Conservation (phyloP, 179 eudicot genomes). For the Gypsophila paniculata region DNA sequence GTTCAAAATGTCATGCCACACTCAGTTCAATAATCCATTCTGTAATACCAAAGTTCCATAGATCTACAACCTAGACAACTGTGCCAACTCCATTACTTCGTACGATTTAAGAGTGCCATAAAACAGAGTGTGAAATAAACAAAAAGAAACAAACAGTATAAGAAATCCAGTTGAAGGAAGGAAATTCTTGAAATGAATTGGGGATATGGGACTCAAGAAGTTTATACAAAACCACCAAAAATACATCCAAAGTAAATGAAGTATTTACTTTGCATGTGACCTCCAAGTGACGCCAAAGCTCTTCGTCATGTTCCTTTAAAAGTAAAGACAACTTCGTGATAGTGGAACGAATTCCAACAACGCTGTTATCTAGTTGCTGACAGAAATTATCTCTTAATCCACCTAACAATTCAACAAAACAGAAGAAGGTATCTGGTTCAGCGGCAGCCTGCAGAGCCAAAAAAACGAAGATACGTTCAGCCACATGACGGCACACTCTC, state of each 20-base stretch:
- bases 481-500: slow-evolving; percentile 1
- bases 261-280: slow-evolving; percentile 82
- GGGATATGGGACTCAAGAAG: background rate
- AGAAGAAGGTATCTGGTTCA: slow-evolving; percentile 96
- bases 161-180: background rate
- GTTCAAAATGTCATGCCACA: background rate
- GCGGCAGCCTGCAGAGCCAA: slow-evolving; percentile 63
- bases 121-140: background rate
- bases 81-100: background rate
- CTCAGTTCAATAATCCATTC: background rate
- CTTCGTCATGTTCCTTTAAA: slow-evolving; percentile 92
- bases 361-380: slow-evolving; percentile 96
- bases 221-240: background rate
- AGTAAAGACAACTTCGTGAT: slow-evolving; percentile 74
- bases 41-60: background rate
- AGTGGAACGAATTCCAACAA: slow-evolving; percentile 92
- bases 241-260: background rate
- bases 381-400: slow-evolving; percentile 90
- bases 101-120: too few species aligned
- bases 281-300: slow-evolving; percentile 99
- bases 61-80: background rate
- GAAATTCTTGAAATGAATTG: background rate
- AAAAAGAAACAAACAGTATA: background rate
- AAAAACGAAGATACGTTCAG: slow-evolving; percentile 14
- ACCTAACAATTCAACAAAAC: slow-evolving; percentile 84